Evolutionary conservation across 2,329 filamentous ascomycete species (phyloP).

Genomic region (Aureobasidium sp.): DNA sequence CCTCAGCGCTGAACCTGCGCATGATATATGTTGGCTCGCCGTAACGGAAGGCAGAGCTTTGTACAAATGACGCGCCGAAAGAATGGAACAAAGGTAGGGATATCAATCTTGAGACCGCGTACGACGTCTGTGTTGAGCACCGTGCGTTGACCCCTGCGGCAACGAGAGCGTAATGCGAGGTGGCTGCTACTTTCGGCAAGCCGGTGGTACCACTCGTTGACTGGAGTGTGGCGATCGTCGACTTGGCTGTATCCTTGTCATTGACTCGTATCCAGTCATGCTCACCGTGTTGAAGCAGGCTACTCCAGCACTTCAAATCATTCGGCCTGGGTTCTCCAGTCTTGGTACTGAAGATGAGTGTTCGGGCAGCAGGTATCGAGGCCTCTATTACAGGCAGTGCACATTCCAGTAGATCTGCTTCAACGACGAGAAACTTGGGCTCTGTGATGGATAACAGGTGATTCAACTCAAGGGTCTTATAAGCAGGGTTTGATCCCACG

Average conservation of each 20-base stretch:
- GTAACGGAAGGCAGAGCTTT: background rate
- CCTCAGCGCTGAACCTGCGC: background rate
- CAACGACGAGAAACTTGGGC: slow-evolving; percentile 41
- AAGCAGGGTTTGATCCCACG: slow-evolving; percentile 45
- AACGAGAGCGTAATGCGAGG: slow-evolving; percentile 32
- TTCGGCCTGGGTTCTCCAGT: background rate
- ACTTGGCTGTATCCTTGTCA: slow-evolving; percentile 20
- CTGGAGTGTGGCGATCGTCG: slow-evolving; percentile 25
- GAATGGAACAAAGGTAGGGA: background rate
- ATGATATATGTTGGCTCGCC: background rate
- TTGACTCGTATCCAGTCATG: background rate
- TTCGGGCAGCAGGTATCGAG: background rate
- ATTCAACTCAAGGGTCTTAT: slow-evolving; percentile 41
- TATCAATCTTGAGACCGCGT: background rate
- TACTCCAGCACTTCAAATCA: background rate
- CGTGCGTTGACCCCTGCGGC: background rate
- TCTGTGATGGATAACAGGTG: slow-evolving; percentile 40
- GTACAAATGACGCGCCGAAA: background rate
- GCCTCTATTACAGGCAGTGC: background rate
- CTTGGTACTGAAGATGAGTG: background rate
- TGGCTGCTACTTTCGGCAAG: slow-evolving; percentile 34
- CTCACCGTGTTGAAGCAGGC: background rate
- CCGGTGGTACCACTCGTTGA: slow-evolving; percentile 33
- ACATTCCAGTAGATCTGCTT: background rate
- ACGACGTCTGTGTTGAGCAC: background rate